Evolutionary conservation across 441 rosid genomes (phyloP).

Genomic region (Erodium texanum): DNA sequence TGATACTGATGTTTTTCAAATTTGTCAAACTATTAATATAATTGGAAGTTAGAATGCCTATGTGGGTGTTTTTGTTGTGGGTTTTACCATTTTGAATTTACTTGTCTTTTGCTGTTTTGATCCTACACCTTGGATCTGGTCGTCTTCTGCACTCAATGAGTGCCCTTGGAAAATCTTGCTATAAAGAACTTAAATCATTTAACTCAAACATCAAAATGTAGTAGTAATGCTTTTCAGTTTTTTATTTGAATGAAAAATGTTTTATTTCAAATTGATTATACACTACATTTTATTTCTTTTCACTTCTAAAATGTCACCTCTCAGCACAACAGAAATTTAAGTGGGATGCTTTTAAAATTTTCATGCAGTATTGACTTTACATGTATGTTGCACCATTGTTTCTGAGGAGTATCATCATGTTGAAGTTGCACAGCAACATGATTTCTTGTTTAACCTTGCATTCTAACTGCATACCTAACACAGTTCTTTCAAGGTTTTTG

Average conservation of each 20-base stretch:
- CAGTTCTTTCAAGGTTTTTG: not conserved
- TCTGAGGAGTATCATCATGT: not conserved
- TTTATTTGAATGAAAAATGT: not conserved
- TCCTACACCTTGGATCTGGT: conserved; percentile 1
- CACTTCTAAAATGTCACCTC: not conserved
- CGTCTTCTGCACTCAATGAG: not conserved
- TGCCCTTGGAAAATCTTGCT: not conserved
- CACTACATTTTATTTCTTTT: not conserved
- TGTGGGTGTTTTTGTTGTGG: not conserved
- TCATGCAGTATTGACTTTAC: not conserved
- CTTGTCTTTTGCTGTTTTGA: not conserved
- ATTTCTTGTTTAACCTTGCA: not conserved
- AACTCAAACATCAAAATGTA: not conserved
- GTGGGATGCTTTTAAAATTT: not conserved
- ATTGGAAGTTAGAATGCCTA: not conserved
- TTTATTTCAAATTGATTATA: not conserved
- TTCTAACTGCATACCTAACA: not conserved
- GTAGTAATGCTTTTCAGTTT: not conserved
- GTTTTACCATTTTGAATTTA: not conserved
- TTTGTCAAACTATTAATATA: not conserved
- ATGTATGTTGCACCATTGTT: not conserved
- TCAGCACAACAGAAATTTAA: not conserved
- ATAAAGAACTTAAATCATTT: not conserved
- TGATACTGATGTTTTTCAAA: not conserved
- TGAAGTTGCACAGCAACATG: not conserved